A percentile compares a stretch with the other conserved stretches of the same genome.
These are phyloP conservation scores for Cyclotella cryptica DNA, from an alignment of 108 stramenopile genomes.

Conservation along the genomic window DNA sequence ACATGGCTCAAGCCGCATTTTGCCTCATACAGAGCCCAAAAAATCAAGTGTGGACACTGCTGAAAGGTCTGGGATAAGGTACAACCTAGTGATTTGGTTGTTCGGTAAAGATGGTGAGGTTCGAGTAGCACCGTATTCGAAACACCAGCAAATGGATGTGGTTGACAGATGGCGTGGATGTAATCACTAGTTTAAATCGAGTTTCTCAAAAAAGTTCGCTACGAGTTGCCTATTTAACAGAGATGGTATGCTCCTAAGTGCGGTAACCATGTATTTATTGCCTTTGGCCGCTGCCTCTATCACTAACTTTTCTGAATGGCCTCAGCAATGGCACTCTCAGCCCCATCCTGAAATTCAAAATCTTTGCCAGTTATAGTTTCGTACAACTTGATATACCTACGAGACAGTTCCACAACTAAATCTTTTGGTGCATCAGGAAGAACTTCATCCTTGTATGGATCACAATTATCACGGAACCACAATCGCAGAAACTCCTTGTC, in stretches of 20 bases:
- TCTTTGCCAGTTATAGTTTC: conserved; percentile 95
- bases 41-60: neutral
- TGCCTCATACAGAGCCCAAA: neutral
- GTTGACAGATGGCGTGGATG: conserved; percentile 38
- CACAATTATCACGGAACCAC: conserved; percentile 97
- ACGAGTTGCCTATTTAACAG: too few species aligned
- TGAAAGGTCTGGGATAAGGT: conserved; percentile 32
- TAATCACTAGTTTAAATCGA: neutral
- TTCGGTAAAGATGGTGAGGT: conserved; percentile 56
- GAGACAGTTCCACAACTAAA: conserved; percentile 93
- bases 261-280: too few species aligned
- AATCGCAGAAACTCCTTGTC: conserved; percentile 99
- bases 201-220: too few species aligned
- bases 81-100: conserved; percentile 67
- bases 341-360: conserved; percentile 74
- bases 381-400: conserved; percentile 95
- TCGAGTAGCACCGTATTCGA: conserved; percentile 46
- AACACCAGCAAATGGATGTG: conserved; percentile 41
- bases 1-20: conserved; percentile 59
- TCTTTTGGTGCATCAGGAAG: conserved; percentile 96
- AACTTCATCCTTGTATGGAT: conserved; percentile 95
- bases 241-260: too few species aligned
- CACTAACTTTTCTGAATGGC: conserved; percentile 61
- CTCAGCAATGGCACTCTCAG: conserved; percentile 62
- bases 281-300: neutral